These are phyloP conservation scores for Mycena alexandri DNA, from an alignment of 768 basidiomycete species.

Conservation along the genomic window DNA sequence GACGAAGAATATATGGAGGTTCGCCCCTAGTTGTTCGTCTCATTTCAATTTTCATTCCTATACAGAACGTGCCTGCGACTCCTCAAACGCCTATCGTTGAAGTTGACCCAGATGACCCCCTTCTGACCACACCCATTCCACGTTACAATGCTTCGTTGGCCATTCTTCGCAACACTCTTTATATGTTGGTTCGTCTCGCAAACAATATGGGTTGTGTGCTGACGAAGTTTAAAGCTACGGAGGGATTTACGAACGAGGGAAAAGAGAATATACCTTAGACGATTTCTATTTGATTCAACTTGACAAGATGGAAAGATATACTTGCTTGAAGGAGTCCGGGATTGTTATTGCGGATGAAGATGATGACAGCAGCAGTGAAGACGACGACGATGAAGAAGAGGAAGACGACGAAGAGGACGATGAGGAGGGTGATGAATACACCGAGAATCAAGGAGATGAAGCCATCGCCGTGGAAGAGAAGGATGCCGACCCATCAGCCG, in stretches of 20 bases:
- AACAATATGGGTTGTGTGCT: background rate
- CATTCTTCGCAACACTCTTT: conserved; percentile 85
- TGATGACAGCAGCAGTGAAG: conserved; percentile 72
- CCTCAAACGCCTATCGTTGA: conserved; percentile 43
- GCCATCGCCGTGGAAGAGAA: conserved; percentile 36
- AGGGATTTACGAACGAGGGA: conserved; percentile 87
- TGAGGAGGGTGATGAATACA: conserved; percentile 58
- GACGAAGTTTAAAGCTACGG: conserved; percentile 71
- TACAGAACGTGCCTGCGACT: background rate
- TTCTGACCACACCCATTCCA: conserved; percentile 71
- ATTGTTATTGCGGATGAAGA: conserved; percentile 73
- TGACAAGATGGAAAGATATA: conserved; percentile 86
- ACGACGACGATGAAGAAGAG: conserved; percentile 69
- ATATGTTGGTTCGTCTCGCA: conserved; percentile 68
- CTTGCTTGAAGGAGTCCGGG: conserved; percentile 77
- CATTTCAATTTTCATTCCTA: background rate
- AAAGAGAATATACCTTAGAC: conserved; percentile 89
- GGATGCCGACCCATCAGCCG: conserved; percentile 34
- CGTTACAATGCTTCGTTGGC: conserved; percentile 93
- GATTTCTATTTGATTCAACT: conserved; percentile 87
- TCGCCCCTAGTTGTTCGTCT: background rate
- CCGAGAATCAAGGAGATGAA: conserved; percentile 46
- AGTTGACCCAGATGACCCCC: conserved; percentile 73
- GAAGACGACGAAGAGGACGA: conserved; percentile 69
- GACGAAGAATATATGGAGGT: conserved; percentile 39